These are phyloP conservation scores for Malbranchea zuffiana DNA, from an alignment of 2,329 filamentous ascomycete species.

Conservation along the genomic window DNA sequence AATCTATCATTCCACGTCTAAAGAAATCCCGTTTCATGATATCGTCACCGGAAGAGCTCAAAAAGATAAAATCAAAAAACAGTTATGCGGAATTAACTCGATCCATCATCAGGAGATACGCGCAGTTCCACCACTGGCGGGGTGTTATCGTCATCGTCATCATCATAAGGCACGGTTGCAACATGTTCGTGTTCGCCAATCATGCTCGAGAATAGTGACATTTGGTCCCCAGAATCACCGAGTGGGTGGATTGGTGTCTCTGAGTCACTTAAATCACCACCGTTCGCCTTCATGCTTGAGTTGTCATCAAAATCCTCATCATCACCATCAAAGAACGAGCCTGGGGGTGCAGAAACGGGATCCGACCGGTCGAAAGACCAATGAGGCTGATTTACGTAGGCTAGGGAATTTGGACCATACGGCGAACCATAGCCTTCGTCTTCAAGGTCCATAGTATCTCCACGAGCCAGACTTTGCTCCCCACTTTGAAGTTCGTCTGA, in stretches of 20 bases:
- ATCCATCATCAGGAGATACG: conserved; percentile 28
- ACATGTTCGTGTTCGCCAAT: conserved; percentile 6
- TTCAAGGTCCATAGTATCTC: conserved; percentile 27
- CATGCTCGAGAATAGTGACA: conserved; percentile 7
- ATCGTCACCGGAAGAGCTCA: too few species aligned
- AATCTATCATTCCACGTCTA: too few species aligned
- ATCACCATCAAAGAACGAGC: conserved; percentile 21
- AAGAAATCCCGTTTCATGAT: too few species aligned
- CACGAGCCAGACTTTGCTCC: conserved; percentile 18
- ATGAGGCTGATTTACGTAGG: conserved; percentile 17
- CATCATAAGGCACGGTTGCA: conserved; percentile 2
- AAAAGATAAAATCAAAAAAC: too few species aligned
- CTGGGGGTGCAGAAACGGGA: conserved; percentile 21
- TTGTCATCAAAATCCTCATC: conserved; percentile 30
- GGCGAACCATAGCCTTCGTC: conserved; percentile 20
- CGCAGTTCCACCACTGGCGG: conserved; percentile 34
- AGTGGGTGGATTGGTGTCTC: conserved; percentile 18
- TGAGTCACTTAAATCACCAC: conserved; percentile 23
- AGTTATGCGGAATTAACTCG: conserved; percentile 3
- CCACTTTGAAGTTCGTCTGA: conserved; percentile 18
- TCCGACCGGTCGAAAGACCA: conserved; percentile 30
- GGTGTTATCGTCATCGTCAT: conserved; percentile 28
- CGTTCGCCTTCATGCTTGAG: conserved; percentile 32
- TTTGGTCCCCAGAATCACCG: conserved; percentile 7
- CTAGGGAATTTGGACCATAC: conserved; percentile 13